phyloP scores from a whole-genome alignment of 2,329 filamentous ascomycete genomes.

The Metarhizium anisopliae region DNA sequence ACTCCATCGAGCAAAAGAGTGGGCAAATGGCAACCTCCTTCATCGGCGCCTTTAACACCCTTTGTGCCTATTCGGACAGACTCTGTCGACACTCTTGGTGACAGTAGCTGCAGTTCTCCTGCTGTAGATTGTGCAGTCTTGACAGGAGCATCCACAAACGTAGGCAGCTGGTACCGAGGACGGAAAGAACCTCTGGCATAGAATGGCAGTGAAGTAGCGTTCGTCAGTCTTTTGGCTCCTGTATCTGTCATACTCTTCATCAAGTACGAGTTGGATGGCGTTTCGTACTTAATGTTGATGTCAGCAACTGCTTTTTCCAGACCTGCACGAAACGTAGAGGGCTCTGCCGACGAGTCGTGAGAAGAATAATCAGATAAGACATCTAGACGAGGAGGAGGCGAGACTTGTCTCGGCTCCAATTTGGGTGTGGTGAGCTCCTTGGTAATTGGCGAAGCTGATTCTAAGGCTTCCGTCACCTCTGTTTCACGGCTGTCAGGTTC shows the following conservation, averaged over 20 bases:
- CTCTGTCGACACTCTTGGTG: constrained; percentile 1
- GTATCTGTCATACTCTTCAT: background rate
- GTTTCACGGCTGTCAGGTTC: background rate
- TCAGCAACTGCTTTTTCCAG: constrained; percentile 22
- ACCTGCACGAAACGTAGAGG: constrained; percentile 18
- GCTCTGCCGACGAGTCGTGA: constrained; percentile 8
- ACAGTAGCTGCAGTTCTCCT: constrained; percentile 8
- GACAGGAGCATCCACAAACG: constrained; percentile 7
- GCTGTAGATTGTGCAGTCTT: constrained; percentile 4
- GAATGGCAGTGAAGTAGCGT: background rate
- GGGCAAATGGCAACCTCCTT: constrained; percentile 6
- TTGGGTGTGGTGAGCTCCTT: background rate
- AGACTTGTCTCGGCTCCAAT: constrained; percentile 1
- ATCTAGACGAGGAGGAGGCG: constrained; percentile 19
- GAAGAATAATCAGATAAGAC: constrained; percentile 17
- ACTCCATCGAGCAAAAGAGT: constrained; percentile 8
- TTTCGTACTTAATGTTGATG: constrained; percentile 19
- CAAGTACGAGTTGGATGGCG: constrained; percentile 5
- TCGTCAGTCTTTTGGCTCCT: background rate
- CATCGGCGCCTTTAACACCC: background rate
- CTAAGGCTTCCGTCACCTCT: background rate
- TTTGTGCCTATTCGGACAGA: background rate
- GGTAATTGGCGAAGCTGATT: background rate
- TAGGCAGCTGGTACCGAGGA: constrained; percentile 10
- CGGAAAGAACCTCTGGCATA: constrained; percentile 7